Evolutionary conservation across 148 eudicot species (phyloP), one percentile per base, ranked within the genome.

Genomic region (Silene conica): DNA sequence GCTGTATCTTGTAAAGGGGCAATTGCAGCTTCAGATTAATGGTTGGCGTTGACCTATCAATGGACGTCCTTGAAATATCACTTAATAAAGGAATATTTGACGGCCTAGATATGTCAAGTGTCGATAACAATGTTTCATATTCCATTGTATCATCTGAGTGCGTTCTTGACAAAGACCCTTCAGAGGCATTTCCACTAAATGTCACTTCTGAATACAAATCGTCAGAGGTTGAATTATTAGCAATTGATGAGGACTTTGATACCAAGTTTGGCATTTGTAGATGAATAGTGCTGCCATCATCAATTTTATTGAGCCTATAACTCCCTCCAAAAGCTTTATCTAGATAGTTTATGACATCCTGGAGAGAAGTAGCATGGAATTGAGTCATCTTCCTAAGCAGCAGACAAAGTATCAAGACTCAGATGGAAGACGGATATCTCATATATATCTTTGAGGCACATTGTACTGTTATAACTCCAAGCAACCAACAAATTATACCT

Each of bases 71-170:
- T 22, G 68, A 66, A 52, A 74, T 63, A 76, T 89, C 89, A 79
- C 74, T 82, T n/a, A 89, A 74, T 61, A 88, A 70, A 34, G 88
- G 77, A 31, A 83, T 76, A 71, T 75, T 81, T n/a, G 85, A 83
- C 63, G 80, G 84, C 82, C 92, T 82, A 68, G 90, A 71, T 60
- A 83, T 81, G 78, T 89, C 92, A 41, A 95, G 79, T 14, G 87
- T 87, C 67, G 97, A 92, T 58, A 91, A 74, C 74, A 94, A 81
- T 48, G 84, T 83, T 71, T 92, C 92, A 82, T 88, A 88, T 76
- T 88, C 96, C 3, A 89, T 87, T 38, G 90, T 90, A 72, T 91
- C 98, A 71, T 92, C 98, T 14, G 97, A 95, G 31, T 86, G 74
- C 25, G 92, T 90, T 84, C 98, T 87, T 4, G 93, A 81, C 68